These are phyloP conservation scores for Cladophialophora chaetospira DNA, from an alignment of 2,329 filamentous ascomycete genomes.

Conservation along the genomic window DNA sequence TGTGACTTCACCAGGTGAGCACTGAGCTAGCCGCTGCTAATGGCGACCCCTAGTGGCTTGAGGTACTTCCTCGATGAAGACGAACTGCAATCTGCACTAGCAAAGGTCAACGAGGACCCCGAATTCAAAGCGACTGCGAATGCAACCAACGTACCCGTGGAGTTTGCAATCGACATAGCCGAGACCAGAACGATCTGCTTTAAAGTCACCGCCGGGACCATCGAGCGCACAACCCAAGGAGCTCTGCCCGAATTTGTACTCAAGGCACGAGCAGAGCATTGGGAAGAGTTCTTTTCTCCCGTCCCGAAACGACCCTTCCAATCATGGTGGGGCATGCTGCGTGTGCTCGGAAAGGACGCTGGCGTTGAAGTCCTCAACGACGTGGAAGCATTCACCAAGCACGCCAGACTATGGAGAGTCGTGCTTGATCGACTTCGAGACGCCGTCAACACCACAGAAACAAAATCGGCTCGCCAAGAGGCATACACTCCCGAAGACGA, in stretches of 20 bases:
- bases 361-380: slow-evolving; percentile 21
- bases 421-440: slow-evolving; percentile 20
- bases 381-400: slow-evolving; percentile 15
- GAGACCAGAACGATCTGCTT: not conserved
- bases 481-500: slow-evolving; percentile 16
- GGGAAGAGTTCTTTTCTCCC: slow-evolving; percentile 19
- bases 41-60: too few species aligned
- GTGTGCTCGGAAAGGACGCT: slow-evolving; percentile 21
- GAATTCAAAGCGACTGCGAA: slow-evolving; percentile 10
- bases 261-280: slow-evolving; percentile 17
- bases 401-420: slow-evolving; percentile 22
- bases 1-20: too few species aligned
- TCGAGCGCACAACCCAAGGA: not conserved
- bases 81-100: not conserved
- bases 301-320: slow-evolving; percentile 24
- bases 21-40: too few species aligned
- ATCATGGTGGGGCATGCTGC: slow-evolving; percentile 30
- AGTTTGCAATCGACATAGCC: not conserved
- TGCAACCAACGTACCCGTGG: not conserved
- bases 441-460: not conserved
- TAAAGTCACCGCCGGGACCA: not conserved
- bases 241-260: slow-evolving; percentile 17
- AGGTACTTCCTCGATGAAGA: not conserved
- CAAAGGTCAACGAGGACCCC: slow-evolving; percentile 6
- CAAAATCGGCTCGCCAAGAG: not conserved